These are phyloP conservation scores for Hyaloscypha finlandica DNA, from an alignment of 495 filamentous ascomycete species.

Conservation along the genomic window DNA sequence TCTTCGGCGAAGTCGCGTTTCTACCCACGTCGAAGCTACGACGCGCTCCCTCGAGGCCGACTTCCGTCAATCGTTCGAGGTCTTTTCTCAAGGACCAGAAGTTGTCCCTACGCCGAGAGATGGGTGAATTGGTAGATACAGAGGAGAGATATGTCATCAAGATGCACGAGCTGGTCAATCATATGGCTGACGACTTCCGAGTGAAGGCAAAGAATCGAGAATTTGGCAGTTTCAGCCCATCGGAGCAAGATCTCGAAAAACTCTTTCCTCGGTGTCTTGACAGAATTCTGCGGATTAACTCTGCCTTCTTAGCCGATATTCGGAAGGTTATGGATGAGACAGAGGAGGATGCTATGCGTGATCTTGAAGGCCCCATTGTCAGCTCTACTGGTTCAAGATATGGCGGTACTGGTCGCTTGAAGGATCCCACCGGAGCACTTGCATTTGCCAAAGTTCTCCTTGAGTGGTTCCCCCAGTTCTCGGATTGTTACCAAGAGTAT, in stretches of 20 bases:
- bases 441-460: conserved; percentile 76
- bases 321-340: conserved; percentile 77
- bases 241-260: conserved; percentile 66
- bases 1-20: conserved; percentile 81
- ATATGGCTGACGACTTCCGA: conserved; percentile 72
- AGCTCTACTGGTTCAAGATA: conserved; percentile 44
- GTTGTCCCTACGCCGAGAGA: conserved; percentile 77
- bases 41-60: conserved; percentile 84
- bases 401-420: conserved; percentile 43
- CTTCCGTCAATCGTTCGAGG: conserved; percentile 69
- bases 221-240: conserved; percentile 68
- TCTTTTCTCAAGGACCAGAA: conserved; percentile 80
- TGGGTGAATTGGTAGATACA: conserved; percentile 90
- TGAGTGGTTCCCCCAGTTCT: conserved; percentile 90
- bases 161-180: conserved; percentile 75
- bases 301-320: conserved; percentile 73
- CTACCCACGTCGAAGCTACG: conserved; percentile 85
- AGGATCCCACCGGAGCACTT: conserved; percentile 72
- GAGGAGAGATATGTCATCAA: conserved; percentile 92
- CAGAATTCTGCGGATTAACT: conserved; percentile 76
- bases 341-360: conserved; percentile 73
- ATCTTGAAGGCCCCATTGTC: conserved; percentile 61
- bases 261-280: conserved; percentile 82
- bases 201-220: conserved; percentile 60
- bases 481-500: conserved; percentile 86